Evolutionary conservation across 495 filamentous ascomycete genomes (phyloP).

Genomic region (Friedmanniomyces simplex): DNA sequence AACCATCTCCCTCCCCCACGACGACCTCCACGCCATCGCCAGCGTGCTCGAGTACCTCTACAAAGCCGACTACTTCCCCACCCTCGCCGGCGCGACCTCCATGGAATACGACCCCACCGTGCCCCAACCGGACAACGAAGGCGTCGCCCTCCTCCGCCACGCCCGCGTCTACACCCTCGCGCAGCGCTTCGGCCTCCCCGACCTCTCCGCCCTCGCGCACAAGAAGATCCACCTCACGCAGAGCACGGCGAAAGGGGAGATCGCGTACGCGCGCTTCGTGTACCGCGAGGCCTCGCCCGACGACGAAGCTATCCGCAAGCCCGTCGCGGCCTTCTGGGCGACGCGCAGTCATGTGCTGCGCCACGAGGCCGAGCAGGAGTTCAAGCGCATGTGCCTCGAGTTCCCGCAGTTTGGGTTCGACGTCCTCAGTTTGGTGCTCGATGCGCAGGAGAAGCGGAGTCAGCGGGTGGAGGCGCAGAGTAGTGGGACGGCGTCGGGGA

Average conservation of each 20-base stretch:
- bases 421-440: slow-evolving; percentile 61
- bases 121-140: slow-evolving; percentile 55
- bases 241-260: slow-evolving; percentile 74
- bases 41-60: slow-evolving; percentile 90
- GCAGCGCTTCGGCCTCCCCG: slow-evolving; percentile 61
- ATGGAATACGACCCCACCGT: slow-evolving; percentile 49
- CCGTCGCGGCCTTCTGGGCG: slow-evolving; percentile 88
- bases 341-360: slow-evolving; percentile 66
- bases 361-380: slow-evolving; percentile 72
- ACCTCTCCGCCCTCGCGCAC: slow-evolving; percentile 67
- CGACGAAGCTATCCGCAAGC: slow-evolving; percentile 65
- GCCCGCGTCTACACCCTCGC: slow-evolving; percentile 83
- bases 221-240: slow-evolving; percentile 84
- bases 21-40: slow-evolving; percentile 70
- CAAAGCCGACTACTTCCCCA: slow-evolving; percentile 79
- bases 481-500: slow-evolving; percentile 27
- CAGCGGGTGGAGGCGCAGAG: slow-evolving; percentile 28
- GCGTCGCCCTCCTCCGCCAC: slow-evolving; percentile 70
- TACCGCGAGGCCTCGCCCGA: slow-evolving; percentile 63
- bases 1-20: slow-evolving; percentile 56
- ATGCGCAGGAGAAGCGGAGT: slow-evolving; percentile 51
- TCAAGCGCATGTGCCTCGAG: slow-evolving; percentile 71
- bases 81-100: slow-evolving; percentile 33
- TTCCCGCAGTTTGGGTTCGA: slow-evolving; percentile 87
- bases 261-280: slow-evolving; percentile 81